Evolutionary conservation across 2,329 filamentous ascomycete species (phyloP).

Genomic region (Sporothrix variecibatus): DNA sequence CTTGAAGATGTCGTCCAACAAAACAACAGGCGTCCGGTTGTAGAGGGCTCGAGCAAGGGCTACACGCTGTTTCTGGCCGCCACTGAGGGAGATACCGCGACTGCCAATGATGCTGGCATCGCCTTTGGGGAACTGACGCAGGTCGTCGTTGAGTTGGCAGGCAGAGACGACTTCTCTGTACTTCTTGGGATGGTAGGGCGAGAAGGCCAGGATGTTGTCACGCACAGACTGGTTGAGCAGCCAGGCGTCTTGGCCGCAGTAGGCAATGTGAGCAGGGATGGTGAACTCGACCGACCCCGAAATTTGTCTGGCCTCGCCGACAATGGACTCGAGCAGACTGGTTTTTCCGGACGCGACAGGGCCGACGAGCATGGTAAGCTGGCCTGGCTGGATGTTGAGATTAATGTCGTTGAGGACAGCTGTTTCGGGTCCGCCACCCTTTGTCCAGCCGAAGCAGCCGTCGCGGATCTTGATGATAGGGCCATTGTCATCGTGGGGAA

Average conservation of each 20-base stretch:
- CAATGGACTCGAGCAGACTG: slow-evolving; percentile 41
- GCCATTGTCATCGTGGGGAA: neutral
- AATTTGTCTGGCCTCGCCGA: slow-evolving; percentile 40
- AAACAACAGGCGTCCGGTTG: slow-evolving; percentile 25
- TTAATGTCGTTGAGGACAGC: slow-evolving; percentile 23
- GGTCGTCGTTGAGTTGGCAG: slow-evolving; percentile 31
- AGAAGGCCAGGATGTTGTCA: slow-evolving; percentile 42
- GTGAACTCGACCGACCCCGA: slow-evolving; percentile 35
- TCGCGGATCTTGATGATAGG: slow-evolving; percentile 18
- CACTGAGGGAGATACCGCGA: slow-evolving; percentile 35
- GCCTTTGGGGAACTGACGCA: slow-evolving; percentile 30
- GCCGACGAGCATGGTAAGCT: slow-evolving; percentile 43
- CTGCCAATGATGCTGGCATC: slow-evolving; percentile 35
- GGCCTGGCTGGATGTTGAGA: slow-evolving; percentile 18
- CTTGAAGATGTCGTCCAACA: slow-evolving; percentile 28
- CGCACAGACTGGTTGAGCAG: slow-evolving; percentile 44
- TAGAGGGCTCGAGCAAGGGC: slow-evolving; percentile 52
- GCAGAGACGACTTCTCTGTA: slow-evolving; percentile 34
- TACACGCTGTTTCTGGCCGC: slow-evolving; percentile 38
- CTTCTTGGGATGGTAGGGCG: slow-evolving; percentile 18
- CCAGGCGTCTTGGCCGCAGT: slow-evolving; percentile 49
- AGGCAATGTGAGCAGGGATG: slow-evolving; percentile 39
- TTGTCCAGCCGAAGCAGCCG: slow-evolving; percentile 25
- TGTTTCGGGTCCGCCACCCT: neutral
- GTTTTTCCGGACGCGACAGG: slow-evolving; percentile 49